These are phyloP conservation scores for Xylaria acuta DNA, from an alignment of 495 filamentous ascomycete genomes.

Conservation along the genomic window DNA sequence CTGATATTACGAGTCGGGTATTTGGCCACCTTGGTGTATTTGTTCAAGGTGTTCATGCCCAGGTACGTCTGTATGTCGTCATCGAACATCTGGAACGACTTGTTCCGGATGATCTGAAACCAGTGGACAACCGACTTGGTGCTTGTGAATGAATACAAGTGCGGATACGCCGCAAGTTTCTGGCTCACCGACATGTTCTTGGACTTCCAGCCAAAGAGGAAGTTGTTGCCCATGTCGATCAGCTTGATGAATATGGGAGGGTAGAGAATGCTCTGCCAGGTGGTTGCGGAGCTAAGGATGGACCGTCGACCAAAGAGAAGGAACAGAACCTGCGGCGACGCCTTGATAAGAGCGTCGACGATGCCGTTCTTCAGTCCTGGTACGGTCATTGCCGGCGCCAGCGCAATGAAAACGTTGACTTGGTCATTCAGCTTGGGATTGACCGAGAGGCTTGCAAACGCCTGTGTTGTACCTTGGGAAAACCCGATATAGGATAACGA, in stretches of 20 bases:
- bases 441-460: constrained; percentile 92
- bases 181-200: constrained; percentile 84
- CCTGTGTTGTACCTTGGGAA: constrained; percentile 95
- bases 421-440: constrained; percentile 92
- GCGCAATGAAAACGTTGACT: constrained; percentile 95
- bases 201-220: constrained; percentile 91
- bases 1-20: constrained; percentile 97
- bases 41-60: constrained; percentile 50
- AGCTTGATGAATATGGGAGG: constrained; percentile 90
- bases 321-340: constrained; percentile 90
- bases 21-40: constrained; percentile 83
- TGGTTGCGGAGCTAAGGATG: constrained; percentile 89
- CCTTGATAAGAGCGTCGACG: constrained; percentile 90
- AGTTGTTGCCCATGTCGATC: constrained; percentile 80
- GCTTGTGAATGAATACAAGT: constrained; percentile 94
- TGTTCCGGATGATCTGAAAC: constrained; percentile 98
- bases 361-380: constrained; percentile 86
- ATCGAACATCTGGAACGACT: constrained; percentile 97
- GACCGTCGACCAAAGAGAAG: constrained; percentile 94
- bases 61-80: constrained; percentile 76
- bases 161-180: constrained; percentile 96
- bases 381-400: constrained; percentile 95
- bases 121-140: constrained; percentile 97
- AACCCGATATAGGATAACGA: constrained; percentile 98
- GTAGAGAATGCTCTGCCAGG: constrained; percentile 97